A percentile compares a stretch with the other conserved stretches of the same genome.
Evolutionary conservation across 371 early-diverging fungal species (phyloP).

Genomic region (Chytridium lagenaria): DNA sequence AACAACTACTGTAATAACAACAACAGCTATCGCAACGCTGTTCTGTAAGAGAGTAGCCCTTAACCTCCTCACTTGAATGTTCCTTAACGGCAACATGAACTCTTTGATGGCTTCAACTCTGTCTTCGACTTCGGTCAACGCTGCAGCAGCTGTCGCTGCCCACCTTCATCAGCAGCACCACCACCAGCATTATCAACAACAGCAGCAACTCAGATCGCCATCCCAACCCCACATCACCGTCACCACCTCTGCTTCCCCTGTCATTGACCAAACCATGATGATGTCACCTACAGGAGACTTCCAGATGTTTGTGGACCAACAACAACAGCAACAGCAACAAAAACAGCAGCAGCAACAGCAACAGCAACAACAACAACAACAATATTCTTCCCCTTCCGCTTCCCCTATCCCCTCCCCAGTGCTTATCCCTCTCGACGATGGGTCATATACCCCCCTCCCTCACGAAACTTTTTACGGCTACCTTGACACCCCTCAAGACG

Average conservation of each 20-base stretch:
- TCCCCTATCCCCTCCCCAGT: not conserved
- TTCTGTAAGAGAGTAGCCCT: too few relatives aligned
- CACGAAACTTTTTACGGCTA: conserved; percentile 25
- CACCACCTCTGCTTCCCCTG: not conserved
- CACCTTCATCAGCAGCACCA: not conserved
- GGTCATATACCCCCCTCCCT: not conserved
- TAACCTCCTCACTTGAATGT: too few relatives aligned
- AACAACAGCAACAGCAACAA: too few relatives aligned
- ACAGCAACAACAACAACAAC: not conserved
- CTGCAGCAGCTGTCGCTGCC: too few relatives aligned
- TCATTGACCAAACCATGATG: too few relatives aligned
- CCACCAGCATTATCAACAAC: not conserved
- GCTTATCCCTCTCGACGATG: not conserved
- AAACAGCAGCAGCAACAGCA: too few relatives aligned
- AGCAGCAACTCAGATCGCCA: not conserved
- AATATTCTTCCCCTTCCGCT: not conserved
- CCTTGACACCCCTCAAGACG: conserved; percentile 13
- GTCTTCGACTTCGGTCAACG: too few relatives aligned
- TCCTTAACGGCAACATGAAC: too few relatives aligned
- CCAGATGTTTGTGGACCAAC: too few relatives aligned
- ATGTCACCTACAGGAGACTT: too few relatives aligned
- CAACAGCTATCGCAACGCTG: too few relatives aligned
- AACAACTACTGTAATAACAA: not conserved
- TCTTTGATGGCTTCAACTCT: too few relatives aligned
- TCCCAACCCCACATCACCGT: not conserved